Base-by-base conservation (phyloP, 305 asterid genomes). In the Petunia hybrid region DNA sequence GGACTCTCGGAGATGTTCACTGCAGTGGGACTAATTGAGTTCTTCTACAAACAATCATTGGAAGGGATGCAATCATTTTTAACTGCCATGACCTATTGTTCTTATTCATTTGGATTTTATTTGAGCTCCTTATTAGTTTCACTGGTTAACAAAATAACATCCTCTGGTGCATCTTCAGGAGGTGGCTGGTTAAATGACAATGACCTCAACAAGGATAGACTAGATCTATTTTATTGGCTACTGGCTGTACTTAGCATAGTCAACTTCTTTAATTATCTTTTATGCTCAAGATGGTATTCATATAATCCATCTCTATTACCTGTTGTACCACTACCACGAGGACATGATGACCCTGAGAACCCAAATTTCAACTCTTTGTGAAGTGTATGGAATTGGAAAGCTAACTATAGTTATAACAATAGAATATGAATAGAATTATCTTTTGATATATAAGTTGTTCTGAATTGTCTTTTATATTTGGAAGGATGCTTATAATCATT, bases 1-100 rank as follows among this genome's bases (percentile, higher is more conserved):
- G 97, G 97, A 2, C 48, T 93, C 1, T 90, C 97, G 0, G 97
- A 93, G 71, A 92, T 93, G 94, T 89, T 89, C 85, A 90, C 96
- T 0, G 93, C 92, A 0, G 97, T 93, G 13, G 97, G 97, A 3
- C 82, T 91, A 1, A 87, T 93, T 4, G 97, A 93, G 35, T 93
- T 93, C 81, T 90, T 93, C 82, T 93, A 93, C 77, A 91, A 88
- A 6, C 97, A 93, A 8, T 87, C 95, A 0, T 43, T 88, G 35
- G 86, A 89, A 57, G 96, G 97, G 75, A 90, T 91, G 97, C 92
- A 86, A 7, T 90, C 94, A 0, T 91, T 92, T 80, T 82, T 89
- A 16, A 91, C 96, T 0, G 97, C 97, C 68, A 88, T 93, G 89
- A 90, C 94, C 1, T 93, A 92, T 80, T 89, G 92, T 57, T 88